These are phyloP conservation scores for Echeveria elegans DNA, from an alignment of 164 flowering plant species.

Conservation along the genomic window DNA sequence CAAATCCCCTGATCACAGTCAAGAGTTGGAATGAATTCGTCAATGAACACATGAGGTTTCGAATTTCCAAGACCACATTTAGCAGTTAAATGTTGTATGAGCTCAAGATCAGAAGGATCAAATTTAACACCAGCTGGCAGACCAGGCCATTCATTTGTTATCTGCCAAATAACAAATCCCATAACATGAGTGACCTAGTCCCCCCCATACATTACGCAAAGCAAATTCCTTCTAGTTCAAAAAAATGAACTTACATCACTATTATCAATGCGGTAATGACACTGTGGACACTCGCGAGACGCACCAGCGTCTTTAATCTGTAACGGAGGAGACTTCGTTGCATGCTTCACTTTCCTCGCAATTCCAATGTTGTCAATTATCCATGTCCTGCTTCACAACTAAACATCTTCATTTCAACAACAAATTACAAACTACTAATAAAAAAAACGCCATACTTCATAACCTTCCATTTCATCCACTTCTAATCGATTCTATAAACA, in stretches of 20 bases:
- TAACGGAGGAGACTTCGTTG: slow-evolving; percentile 24
- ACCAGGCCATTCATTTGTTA: slow-evolving; percentile 76
- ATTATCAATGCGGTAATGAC: slow-evolving; percentile 59
- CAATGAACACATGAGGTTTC: slow-evolving; percentile 60
- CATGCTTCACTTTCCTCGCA: slow-evolving; percentile 65
- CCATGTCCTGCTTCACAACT: slow-evolving; percentile 54
- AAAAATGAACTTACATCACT: slow-evolving; percentile 95
- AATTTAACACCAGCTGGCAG: slow-evolving; percentile 87
- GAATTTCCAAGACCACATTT: slow-evolving; percentile 51
- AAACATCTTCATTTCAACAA: no score
- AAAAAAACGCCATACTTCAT: no score
- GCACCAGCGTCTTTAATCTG: slow-evolving; percentile 58
- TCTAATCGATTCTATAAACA: neutral
- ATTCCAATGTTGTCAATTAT: slow-evolving; percentile 46
- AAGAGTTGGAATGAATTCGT: slow-evolving; percentile 85
- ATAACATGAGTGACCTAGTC: no score
- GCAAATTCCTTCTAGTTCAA: no score
- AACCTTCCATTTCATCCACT: no score
- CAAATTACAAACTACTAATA: no score
- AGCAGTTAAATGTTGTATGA: slow-evolving; percentile 68
- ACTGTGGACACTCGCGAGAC: slow-evolving; percentile 66
- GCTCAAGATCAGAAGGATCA: slow-evolving; percentile 81
- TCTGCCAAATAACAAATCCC: slow-evolving; percentile 30
- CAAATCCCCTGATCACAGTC: slow-evolving; percentile 65
- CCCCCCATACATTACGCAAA: no score